Evolutionary conservation across 176 grass and related monocot species (phyloP).

Genomic region (Triticum monococcum): DNA sequence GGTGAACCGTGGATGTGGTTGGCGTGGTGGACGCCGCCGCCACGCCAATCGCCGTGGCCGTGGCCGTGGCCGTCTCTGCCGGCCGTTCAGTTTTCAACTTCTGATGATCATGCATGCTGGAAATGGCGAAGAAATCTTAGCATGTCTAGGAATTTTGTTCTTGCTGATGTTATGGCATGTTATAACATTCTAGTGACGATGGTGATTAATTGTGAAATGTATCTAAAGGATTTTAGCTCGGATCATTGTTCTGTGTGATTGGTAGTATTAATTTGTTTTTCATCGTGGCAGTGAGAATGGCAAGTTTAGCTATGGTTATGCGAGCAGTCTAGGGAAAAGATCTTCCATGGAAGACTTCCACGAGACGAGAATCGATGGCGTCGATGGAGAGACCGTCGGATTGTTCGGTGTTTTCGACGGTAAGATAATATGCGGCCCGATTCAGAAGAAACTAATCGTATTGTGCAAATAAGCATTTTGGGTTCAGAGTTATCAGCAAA

Average conservation of each 20-base stretch:
- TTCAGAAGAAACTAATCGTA: too few species aligned
- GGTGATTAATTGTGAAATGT: too few species aligned
- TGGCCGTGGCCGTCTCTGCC: not conserved
- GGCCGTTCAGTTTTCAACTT: not conserved
- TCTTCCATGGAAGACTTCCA: conserved; percentile 88
- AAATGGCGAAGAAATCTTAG: too few species aligned
- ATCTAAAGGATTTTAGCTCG: too few species aligned
- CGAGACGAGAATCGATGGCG: conserved; percentile 73
- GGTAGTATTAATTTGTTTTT: not conserved
- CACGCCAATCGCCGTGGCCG: not conserved
- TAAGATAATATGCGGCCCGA: conserved; percentile 10
- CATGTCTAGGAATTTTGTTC: not conserved
- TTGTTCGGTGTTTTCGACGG: conserved; percentile 88
- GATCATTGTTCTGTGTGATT: too few species aligned
- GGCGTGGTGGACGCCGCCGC: not conserved
- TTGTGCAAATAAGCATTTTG: not conserved
- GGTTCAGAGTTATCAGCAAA: not conserved
- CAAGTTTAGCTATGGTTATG: conserved; percentile 84
- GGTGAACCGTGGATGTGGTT: too few species aligned
- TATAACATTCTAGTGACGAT: too few species aligned
- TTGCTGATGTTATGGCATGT: not conserved
- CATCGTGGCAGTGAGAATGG: conserved; percentile 62
- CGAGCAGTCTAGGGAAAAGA: conserved; percentile 75
- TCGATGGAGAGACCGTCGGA: conserved; percentile 76
- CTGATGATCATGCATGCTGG: not conserved